Evolutionary conservation across 345 rosid species (phyloP), one percentile per base, ranked within the genome.

Genomic region (Sonneratia alba): DNA sequence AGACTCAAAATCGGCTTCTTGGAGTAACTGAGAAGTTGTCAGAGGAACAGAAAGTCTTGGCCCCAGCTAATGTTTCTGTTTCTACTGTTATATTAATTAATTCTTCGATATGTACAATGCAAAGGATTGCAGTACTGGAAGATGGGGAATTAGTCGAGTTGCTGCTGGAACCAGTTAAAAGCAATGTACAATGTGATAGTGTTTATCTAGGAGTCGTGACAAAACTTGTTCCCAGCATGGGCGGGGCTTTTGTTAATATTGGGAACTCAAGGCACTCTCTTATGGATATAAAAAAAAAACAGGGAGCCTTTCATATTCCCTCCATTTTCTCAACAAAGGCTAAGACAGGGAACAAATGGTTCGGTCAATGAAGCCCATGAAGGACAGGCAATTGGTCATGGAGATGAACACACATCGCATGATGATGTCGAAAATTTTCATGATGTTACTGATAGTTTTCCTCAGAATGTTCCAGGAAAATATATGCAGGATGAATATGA

Each of bases 161-260:
- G 77, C 80, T 94, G 75, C 82, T 91, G 73, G 96, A 94, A 82
- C 98, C 98, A 67, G 97, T 91, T 68, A 94, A 94, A 84, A 85
- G 79, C 74, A 85, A 87, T 53, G 98, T 91, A 71, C 95, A 83
- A 81, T 90, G 96, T 84, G 97, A 94, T 79, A 94, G 89, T 82
- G 89, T 94, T 68, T 94, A 94, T 79, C 79, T 94, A 66, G 97
- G 98, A 21, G 87, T 90, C 61, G 83, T 94, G 66, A 79, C 89
- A 62, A 91, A 90, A 81, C 88, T 88, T 79, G 97, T 87, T 63
- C 98, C 98, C 18, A 87, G 88, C 76, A 91, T 94, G 98, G 96
- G 96, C 56, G 98, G 98, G 79, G 98, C 98, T 66, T 91, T 94
- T 91, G 96, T 94, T 72, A 90, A 90, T 73, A 90, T 94, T 67